These are phyloP conservation scores for Batkoa obscura DNA, from an alignment of 371 early-diverging fungal species.

Conservation along the genomic window DNA sequence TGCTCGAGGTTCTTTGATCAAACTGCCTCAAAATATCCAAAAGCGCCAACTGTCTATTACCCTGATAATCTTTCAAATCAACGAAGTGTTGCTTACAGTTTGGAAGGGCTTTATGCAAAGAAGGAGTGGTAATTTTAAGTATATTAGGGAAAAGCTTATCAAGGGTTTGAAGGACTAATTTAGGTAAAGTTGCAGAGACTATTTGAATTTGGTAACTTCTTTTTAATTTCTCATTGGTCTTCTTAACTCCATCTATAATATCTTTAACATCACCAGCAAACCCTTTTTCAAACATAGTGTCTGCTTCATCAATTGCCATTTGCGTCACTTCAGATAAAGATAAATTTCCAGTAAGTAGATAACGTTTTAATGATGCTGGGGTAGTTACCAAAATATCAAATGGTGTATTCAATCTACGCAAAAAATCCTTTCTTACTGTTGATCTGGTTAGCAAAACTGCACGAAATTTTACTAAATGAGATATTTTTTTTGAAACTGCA, in stretches of 20 bases:
- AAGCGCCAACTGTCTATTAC: constrained; percentile 35
- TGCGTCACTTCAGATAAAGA: constrained; percentile 31
- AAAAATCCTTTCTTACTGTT: constrained; percentile 17
- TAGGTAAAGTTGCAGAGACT: constrained; percentile 78
- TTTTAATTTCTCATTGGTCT: constrained; percentile 8
- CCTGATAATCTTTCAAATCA: constrained; percentile 32
- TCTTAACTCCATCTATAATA: constrained; percentile 20
- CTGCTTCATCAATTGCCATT: constrained; percentile 83
- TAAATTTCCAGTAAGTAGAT: constrained; percentile 21
- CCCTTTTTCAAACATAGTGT: constrained; percentile 71
- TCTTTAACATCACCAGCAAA: constrained; percentile 43
- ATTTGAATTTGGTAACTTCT: constrained; percentile 15
- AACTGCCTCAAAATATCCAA: constrained; percentile 49
- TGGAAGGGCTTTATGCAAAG: constrained; percentile 58
- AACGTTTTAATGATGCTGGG: constrained; percentile 33
- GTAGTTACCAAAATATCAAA: constrained; percentile 72
- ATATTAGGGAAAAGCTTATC: constrained; percentile 29
- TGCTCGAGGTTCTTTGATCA: constrained; percentile 17
- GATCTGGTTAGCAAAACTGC: constrained; percentile 32
- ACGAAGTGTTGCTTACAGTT: constrained; percentile 58
- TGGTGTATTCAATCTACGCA: constrained; percentile 21
- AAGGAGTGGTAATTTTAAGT: constrained; percentile 57
- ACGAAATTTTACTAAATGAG: constrained; percentile 51
- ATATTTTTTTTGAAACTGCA: constrained; percentile 32
- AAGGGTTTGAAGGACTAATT: constrained; percentile 40